Conservation (phyloP, 768 basidiomycete species). For the Lentinus brumalis region DNA sequence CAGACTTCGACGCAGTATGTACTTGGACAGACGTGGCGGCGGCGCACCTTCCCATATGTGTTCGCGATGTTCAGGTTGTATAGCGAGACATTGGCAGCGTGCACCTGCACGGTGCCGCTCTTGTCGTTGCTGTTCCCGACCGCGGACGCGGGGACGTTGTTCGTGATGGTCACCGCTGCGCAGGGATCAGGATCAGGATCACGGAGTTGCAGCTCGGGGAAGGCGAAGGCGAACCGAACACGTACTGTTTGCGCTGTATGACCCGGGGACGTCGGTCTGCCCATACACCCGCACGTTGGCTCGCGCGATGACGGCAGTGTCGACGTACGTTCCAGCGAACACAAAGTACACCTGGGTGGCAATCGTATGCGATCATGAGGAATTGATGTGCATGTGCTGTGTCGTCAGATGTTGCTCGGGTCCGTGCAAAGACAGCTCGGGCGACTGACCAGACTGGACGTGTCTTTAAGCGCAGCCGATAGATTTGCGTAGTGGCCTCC, state of each 20-base stretch:
- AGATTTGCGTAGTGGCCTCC: conserved; percentile 20
- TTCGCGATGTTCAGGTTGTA: conserved; percentile 29
- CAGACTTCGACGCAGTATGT: background rate
- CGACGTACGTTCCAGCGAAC: conserved; percentile 21
- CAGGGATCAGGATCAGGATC: background rate
- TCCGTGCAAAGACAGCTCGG: too few relatives aligned
- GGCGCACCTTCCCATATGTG: conserved; percentile 24
- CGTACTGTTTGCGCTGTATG: conserved; percentile 27
- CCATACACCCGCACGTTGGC: conserved; percentile 22
- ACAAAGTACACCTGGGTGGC: conserved; percentile 21
- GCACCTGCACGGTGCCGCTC: conserved; percentile 28
- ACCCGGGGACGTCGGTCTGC: conserved; percentile 21
- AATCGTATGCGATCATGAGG: too few relatives aligned
- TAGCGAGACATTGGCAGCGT: conserved; percentile 24
- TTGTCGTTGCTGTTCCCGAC: conserved; percentile 25
- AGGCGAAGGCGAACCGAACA: background rate
- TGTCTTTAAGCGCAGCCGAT: conserved; percentile 23
- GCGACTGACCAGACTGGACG: conserved; percentile 20
- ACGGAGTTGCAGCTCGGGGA: conserved; percentile 2
- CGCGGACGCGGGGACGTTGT: conserved; percentile 24
- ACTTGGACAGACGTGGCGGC: background rate
- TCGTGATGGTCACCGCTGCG: conserved; percentile 26
- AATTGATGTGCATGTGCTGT: too few relatives aligned
- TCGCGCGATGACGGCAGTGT: conserved; percentile 24
- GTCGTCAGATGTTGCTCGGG: too few relatives aligned